Conservation (phyloP, 2,329 filamentous ascomycete genomes). For the Sporothrix dimorphospora region DNA sequence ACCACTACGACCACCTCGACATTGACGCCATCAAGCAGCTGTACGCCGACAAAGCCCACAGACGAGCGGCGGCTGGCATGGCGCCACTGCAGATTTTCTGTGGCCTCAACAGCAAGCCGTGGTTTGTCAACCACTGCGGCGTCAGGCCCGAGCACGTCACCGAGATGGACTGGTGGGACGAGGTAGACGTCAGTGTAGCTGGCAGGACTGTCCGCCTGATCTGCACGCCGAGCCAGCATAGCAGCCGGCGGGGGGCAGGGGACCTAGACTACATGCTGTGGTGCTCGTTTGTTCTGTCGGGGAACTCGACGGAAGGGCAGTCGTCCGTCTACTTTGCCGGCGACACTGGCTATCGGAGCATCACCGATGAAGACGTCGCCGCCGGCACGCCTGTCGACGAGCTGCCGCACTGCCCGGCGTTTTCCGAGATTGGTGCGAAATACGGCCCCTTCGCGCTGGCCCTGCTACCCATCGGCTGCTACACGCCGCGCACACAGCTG, state of each 20-base stretch:
- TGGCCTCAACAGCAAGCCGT: slow-evolving; percentile 66
- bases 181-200: slow-evolving; percentile 41
- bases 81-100: slow-evolving; percentile 62
- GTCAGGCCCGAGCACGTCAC: slow-evolving; percentile 59
- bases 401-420: slow-evolving; percentile 75
- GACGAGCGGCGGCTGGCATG: not conserved
- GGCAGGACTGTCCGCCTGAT: slow-evolving; percentile 55
- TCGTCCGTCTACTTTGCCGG: slow-evolving; percentile 66
- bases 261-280: slow-evolving; percentile 67
- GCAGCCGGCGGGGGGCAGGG: slow-evolving; percentile 58
- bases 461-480: slow-evolving; percentile 89
- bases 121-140: slow-evolving; percentile 61
- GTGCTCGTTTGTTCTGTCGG: slow-evolving; percentile 63
- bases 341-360: slow-evolving; percentile 65
- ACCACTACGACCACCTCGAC: slow-evolving; percentile 61
- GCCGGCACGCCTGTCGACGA: slow-evolving; percentile 3
- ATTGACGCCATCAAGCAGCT: slow-evolving; percentile 48
- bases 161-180: slow-evolving; percentile 78
- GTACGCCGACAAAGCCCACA: slow-evolving; percentile 40
- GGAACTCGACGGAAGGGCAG: too few species aligned
- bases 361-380: slow-evolving; percentile 18
- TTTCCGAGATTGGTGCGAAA: slow-evolving; percentile 77
- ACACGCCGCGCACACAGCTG: slow-evolving; percentile 71
- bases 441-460: slow-evolving; percentile 88
- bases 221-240: slow-evolving; percentile 72